Evolutionary conservation across 2,329 filamentous ascomycete genomes (phyloP), one percentile per base, ranked within the genome.

Genomic region (Didymella segeticola): DNA sequence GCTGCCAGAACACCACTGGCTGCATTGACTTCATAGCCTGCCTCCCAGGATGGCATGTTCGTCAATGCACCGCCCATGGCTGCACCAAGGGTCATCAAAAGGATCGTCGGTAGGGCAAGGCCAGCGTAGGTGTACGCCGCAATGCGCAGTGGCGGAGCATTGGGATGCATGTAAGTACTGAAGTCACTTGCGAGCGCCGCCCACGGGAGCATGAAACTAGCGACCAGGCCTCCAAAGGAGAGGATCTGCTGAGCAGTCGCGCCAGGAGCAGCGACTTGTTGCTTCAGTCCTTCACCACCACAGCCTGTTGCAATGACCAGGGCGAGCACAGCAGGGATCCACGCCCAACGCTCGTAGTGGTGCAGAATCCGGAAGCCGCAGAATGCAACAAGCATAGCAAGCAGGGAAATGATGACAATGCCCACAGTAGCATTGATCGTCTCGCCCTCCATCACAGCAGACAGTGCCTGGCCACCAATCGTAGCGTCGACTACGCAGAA

Each of bases 181-280:
- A 87, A 82, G 64, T 88, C 85, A 17, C 82, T 85, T 0, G 83
- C 79, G 20, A 87, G 75, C 2, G 79, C 80, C 4, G 80, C 82
- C 79, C 83, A 89, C 0, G 86, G 85, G 2, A 89, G 79, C 77
- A 87, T 82, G 65, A 86, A 87, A 0, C 83, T 83, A 0, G 86
- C 84, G 4, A 88, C 80, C 45, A 87, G 80, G 73, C 84, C 85
- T 41, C 79, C 84, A 57, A 85, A 88, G 25, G 77, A 82, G 5
- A 87, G 65, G 2, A 86, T 71, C 10, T 77, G 71, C 2, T 75
- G 67, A 0, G 82, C 79, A 1, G 78, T 77, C 4, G 71, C 68
- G 0, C 82, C 69, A 0, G 79, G 72, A 1, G 78, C 64, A 14
- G 65, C 55, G 0, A 76, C 76, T 66, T 87, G 85, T 22, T 82